phyloP scores from a whole-genome alignment of 208 protist genomes.

The Wallacemonas rigidus region DNA sequence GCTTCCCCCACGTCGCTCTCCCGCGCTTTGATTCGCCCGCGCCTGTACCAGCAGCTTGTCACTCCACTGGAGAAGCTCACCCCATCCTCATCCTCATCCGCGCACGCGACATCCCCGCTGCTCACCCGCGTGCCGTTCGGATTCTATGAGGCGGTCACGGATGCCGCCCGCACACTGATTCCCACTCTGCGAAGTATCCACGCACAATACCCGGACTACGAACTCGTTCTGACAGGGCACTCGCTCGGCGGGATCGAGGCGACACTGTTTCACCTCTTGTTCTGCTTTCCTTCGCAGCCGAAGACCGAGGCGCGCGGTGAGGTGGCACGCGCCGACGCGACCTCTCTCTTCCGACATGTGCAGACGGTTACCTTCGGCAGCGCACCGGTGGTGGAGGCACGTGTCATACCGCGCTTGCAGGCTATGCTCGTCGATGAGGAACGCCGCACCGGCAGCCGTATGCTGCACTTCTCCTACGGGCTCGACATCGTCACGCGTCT shows the following conservation, averaged over 20 bases:
- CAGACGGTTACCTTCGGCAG: slow-evolving; percentile 59
- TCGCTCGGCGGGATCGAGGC: slow-evolving; percentile 80
- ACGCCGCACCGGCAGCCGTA: slow-evolving; percentile 34
- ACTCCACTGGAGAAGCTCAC: slow-evolving; percentile 11
- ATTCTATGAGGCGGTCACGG: slow-evolving; percentile 56
- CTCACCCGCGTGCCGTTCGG: slow-evolving; percentile 63
- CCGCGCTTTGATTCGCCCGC: background rate
- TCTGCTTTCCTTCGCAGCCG: slow-evolving; percentile 26
- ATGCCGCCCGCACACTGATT: slow-evolving; percentile 38
- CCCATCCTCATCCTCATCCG: background rate
- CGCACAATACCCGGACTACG: slow-evolving; percentile 55
- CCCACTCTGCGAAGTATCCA: slow-evolving; percentile 44
- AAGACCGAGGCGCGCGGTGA: no score
- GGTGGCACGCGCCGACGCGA: no score
- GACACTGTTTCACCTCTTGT: slow-evolving; percentile 76
- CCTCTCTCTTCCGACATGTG: slow-evolving; percentile 30
- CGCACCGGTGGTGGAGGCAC: slow-evolving; percentile 60
- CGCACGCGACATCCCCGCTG: slow-evolving; percentile 25
- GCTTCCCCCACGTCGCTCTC: background rate
- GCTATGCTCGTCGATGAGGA: slow-evolving; percentile 28
- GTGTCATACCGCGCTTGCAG: slow-evolving; percentile 25
- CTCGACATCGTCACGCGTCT: slow-evolving; percentile 62
- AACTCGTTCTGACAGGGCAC: slow-evolving; percentile 76
- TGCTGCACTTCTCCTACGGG: slow-evolving; percentile 63
- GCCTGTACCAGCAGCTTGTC: slow-evolving; percentile 5